Evolutionary conservation across 345 rosid species (phyloP), one percentile per base, ranked within the genome.

Genomic region (Gossypium turneri): DNA sequence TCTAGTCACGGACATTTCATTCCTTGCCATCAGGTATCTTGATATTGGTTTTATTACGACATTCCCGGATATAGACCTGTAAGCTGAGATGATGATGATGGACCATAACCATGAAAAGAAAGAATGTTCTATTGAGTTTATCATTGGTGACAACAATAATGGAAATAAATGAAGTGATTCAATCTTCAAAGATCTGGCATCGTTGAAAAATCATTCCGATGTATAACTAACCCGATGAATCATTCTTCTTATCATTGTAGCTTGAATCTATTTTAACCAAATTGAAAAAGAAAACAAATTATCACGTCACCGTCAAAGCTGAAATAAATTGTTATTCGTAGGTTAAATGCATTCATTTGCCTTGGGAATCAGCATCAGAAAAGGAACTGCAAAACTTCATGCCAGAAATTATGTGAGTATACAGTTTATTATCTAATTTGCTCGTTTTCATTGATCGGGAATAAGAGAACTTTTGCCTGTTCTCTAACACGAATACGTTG

Each of bases 291-390:
- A 34, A 34, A 34, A 34, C 7, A 34, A 10, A 51, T 34, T 48
- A 44, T 73, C 47, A 19, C 52, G 19, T 60, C 20, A 47, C 62
- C 38, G 3, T 60, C 2, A 20, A 44, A 27, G 63, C 62, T 75
- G 59, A 76, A 55, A 47, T 67, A 62, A 72, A 78, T 48, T 43
- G 55, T 73, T 50, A 67, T 70, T 83, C 74, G 76, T 80, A 77
- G 90, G 89, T 94, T 38, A 79, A 85, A 77, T 88, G 97, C 80
- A 75, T 90, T 70, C 87, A 87, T 84, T 86, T 94, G 72, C 92
- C 94, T 12, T 94, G 97, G 97, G 96, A 90, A 83, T 88, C 89
- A 66, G 94, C 90, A 75, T 73, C 85, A 1, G 89, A 81, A 74
- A 79, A 76, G 29, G 90, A 83, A 67, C 77, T 91, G 70, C 79